Evolutionary conservation across 306 rosid species (phyloP), one percentile per base, ranked within the genome.

Genomic region (Delonix regia): DNA sequence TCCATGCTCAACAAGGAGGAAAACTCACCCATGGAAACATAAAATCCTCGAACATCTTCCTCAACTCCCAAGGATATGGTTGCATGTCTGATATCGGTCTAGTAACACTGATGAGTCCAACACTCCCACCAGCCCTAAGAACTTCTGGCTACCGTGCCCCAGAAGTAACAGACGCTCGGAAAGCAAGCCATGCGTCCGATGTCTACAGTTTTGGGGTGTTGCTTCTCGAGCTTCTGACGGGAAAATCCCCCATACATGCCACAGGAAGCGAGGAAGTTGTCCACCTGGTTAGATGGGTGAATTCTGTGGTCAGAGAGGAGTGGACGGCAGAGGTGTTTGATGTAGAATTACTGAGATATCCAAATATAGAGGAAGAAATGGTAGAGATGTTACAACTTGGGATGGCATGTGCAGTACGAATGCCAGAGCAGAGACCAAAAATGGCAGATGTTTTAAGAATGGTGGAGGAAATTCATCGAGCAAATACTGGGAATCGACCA

Each of bases 301-400:
- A 86, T 82, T 92, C 97, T 45, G 97, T 94, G 81, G 97, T 94
- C 14, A 84, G 98, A 70, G 98, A 94, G 79, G 98, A 94, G 74
- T 94, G 98, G 98, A 92, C 97, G 36, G 93, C 92, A 9, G 98
- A 94, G 64, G 98, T 94, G 42, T 94, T 94, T 77, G 98, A 94
- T 85, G 87, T 87, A 1, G 91, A 89, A 67, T 90, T 94, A 33
- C 74, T 92, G 12, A 90, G 89, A 85, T 90, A 78, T 77, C 87
- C 91, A 24, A 88, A 92, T 60, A 92, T 92, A 24, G 98, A 94
- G 78, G 98, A 92, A 79, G 97, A 94, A 73, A 90, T 94, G 96
- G 97, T 92, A 10, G 93, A 90, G 73, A 90, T 92, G 96, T 71
- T 94, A 63, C 98, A 92, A 80, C 81, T 94, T 52, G 98, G 92